phyloP scores from a whole-genome alignment of 257 asterid species.

The Solanum etuberosum region DNA sequence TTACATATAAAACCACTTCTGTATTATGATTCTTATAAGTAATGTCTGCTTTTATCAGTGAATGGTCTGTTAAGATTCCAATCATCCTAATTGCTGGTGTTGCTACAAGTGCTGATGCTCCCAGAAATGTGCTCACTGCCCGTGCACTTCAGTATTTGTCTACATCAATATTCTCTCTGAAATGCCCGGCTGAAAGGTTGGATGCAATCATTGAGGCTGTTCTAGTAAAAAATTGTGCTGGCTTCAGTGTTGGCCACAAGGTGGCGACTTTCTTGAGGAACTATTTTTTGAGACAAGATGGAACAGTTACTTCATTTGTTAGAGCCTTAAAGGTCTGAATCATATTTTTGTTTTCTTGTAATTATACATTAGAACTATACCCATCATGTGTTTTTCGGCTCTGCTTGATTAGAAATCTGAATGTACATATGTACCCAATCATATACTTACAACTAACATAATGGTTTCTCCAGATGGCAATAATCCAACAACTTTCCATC shows the following conservation, averaged over 20 bases:
- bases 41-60: conserved; percentile 41
- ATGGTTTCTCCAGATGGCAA: conserved; percentile 47
- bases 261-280: conserved; percentile 62
- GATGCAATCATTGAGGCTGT: conserved; percentile 68
- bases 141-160: conserved; percentile 42
- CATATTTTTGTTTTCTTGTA: not conserved
- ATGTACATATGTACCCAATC: not conserved
- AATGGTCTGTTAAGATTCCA: conserved; percentile 81
- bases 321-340: conserved; percentile 71
- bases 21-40: conserved; percentile 8
- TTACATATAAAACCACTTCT: conserved; percentile 1
- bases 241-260: conserved; percentile 60
- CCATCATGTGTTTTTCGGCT: conserved; percentile 7
- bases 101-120: conserved; percentile 67
- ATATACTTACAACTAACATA: conserved; percentile 1
- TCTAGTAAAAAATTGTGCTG: conserved; percentile 43
- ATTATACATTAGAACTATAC: conserved; percentile 1
- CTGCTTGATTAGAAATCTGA: not conserved
- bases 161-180: conserved; percentile 51
- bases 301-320: conserved; percentile 71
- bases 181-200: conserved; percentile 75
- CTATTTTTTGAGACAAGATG: conserved; percentile 81
- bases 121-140: conserved; percentile 47
- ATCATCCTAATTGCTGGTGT: conserved; percentile 72
- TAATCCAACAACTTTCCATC: conserved; percentile 46